phyloP scores from a whole-genome alignment of 164 flowering plant species.

The Aristolochia californica region DNA sequence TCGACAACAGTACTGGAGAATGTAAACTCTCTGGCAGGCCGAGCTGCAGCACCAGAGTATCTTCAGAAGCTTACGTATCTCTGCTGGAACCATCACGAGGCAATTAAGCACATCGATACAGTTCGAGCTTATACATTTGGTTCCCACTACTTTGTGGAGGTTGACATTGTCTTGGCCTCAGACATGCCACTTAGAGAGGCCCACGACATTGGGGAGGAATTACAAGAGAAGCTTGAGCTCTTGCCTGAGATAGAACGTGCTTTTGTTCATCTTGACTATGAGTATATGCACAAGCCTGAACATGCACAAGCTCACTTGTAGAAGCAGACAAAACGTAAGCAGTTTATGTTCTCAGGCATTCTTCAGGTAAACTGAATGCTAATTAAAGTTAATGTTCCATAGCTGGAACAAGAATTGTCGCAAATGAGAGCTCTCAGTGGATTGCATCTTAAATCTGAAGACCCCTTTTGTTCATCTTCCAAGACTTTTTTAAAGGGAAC shows the following conservation, averaged over 20 bases:
- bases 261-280: constrained; percentile 90
- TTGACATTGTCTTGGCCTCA: constrained; percentile 88
- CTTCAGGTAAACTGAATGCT: too few relatives aligned
- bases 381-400: too few relatives aligned
- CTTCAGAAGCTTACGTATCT: constrained; percentile 86
- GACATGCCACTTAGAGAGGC: constrained; percentile 78
- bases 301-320: constrained; percentile 52
- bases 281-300: constrained; percentile 80
- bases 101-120: constrained; percentile 62
- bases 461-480: too few relatives aligned
- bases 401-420: too few relatives aligned
- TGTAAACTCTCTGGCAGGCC: constrained; percentile 81
- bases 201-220: constrained; percentile 80
- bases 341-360: too few relatives aligned
- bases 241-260: constrained; percentile 89
- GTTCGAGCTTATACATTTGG: constrained; percentile 96
- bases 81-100: constrained; percentile 90
- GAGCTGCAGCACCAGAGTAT: constrained; percentile 79
- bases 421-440: constrained; percentile 28
- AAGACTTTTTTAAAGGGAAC: too few relatives aligned
- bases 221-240: constrained; percentile 85
- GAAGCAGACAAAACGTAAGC: not conserved
- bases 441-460: too few relatives aligned
- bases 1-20: constrained; percentile 83
- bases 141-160: constrained; percentile 96